Evolutionary conservation across 768 basidiomycete genomes (phyloP), one percentile per base, ranked within the genome.

Genomic region (Phylloporus scabripes): DNA sequence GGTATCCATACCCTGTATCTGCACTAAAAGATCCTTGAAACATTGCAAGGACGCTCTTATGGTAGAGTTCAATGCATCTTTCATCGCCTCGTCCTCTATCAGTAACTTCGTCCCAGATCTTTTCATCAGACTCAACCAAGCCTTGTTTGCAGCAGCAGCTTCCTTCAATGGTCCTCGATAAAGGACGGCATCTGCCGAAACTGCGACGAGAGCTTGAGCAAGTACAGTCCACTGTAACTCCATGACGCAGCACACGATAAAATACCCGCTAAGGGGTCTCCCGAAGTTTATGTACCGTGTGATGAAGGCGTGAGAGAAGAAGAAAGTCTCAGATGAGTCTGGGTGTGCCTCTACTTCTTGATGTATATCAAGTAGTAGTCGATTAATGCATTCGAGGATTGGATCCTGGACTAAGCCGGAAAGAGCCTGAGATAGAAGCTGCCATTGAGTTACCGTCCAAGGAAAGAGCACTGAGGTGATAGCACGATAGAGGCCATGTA

Each of bases 401-500:
- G 74, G 70, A n/a, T 79, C 72, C 17, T 77, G 77, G 56, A 88
- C 82, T n/a, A 92, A 75, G 11, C 68, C 67, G 46, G 77, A 74
- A 21, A 89, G 72, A 33, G 74, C 72, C 10, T 67, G 59, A 0
- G 81, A 74, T 15, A 91, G 67, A 17, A 66, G 61, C 21, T 71
- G 66, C 87, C 88, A 91, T 56, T 88, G 83, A 2, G 67, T 53
- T 31, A 80, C 59, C 11, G 77, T 79, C 90, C 91, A 94, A 21
- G 77, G 71, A 61, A 86, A 91, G 1, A 81, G 74, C 2, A 83
- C 85, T 4, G 87, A 87, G 39, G 81, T 87, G 51, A 92, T 79
- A 5, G 92, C 90, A 31, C 92, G 81, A 63, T 91, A 90, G 24
- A 93, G 71, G 7, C 92, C 92, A 64, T 94, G 90, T 37, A 95